Evolutionary conservation across 1,284 basidiomycete species (phyloP), one percentile per base, ranked within the genome.

Genomic region (Ganoderma lingzhi): DNA sequence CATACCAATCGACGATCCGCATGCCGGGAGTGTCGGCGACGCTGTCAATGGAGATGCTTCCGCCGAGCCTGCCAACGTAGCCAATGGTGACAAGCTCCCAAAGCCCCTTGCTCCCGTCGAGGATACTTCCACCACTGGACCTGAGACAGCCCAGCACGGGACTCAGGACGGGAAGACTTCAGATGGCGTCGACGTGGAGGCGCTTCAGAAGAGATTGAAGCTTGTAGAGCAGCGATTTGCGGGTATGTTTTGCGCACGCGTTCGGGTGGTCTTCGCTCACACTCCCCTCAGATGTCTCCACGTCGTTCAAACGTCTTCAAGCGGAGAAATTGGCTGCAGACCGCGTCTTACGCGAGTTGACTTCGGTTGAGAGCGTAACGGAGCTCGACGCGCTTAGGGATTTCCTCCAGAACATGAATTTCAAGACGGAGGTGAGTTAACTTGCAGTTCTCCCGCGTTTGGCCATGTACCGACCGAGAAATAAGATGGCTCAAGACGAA

Each of bases 311-410:
- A 78, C 84, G 87, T 71, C 80, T 94, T 30, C 92, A 93, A 72
- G 86, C 87, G 0, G 92, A 93, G 79, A 91, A 90, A 74, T 78
- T 82, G 30, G 89, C 90, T 6, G 91, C 89, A n/a, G 93, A 96
- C 76, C 81, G 82, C 39, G 81, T 95, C 3, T 79, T 97, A 59
- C 85, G 83, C n/a, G 93, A 94, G 70, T 78, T 92, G 6, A 94
- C 94, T 0, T 90, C 94, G 0, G 76, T 96, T 3, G 87, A 91
- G 72, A 88, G 88, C 28, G 84, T 92, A 14, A 82, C 85, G 44
- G 92, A 97, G 73, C 77, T 83, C 5, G 86, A 89, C 64, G 90
- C 88, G 8, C 82, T 98, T 42, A 88, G 90, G 35, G 91, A 93
- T 63, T 94, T 92, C 82, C 81, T 97, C 28, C 82, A 87, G 73